Conservation (phyloP, 768 basidiomycete genomes). For the Neoboletus magnificus region DNA sequence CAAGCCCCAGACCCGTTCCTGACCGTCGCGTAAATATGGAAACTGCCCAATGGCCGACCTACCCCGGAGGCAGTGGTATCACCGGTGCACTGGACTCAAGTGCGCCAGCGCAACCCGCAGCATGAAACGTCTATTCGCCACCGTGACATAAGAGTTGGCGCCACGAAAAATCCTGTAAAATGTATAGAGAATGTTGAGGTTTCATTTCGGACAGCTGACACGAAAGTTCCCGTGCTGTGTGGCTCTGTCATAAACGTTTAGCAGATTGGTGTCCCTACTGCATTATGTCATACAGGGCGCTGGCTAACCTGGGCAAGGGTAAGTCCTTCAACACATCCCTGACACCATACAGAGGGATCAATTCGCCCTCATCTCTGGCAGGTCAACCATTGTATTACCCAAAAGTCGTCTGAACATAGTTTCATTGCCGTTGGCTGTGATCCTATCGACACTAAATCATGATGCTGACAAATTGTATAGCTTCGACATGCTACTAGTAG, state of each 20-base stretch:
- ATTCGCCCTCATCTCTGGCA: no score
- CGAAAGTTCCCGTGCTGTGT: no score
- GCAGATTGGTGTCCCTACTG: no score
- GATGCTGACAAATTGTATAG: no score
- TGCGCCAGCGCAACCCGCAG: no score
- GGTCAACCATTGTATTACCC: no score
- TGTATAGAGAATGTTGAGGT: not conserved
- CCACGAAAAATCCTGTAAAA: not conserved
- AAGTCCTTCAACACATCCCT: no score
- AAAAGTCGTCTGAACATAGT: no score
- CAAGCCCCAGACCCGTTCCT: constrained; percentile 11
- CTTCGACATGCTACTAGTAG: no score
- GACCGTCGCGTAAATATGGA: constrained; percentile 19
- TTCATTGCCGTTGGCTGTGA: no score
- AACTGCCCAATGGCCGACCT: not conserved
- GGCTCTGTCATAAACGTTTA: not conserved
- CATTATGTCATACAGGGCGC: not conserved
- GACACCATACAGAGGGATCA: not conserved
- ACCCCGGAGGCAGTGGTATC: not conserved
- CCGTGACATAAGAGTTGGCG: not conserved
- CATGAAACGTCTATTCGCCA: not conserved
- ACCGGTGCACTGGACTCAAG: not conserved
- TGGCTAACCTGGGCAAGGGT: not conserved
- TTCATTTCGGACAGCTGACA: not conserved
- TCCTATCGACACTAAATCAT: no score